These are phyloP conservation scores for Aspergillus candidus DNA, from an alignment of 2,329 filamentous ascomycete genomes.

Conservation along the genomic window DNA sequence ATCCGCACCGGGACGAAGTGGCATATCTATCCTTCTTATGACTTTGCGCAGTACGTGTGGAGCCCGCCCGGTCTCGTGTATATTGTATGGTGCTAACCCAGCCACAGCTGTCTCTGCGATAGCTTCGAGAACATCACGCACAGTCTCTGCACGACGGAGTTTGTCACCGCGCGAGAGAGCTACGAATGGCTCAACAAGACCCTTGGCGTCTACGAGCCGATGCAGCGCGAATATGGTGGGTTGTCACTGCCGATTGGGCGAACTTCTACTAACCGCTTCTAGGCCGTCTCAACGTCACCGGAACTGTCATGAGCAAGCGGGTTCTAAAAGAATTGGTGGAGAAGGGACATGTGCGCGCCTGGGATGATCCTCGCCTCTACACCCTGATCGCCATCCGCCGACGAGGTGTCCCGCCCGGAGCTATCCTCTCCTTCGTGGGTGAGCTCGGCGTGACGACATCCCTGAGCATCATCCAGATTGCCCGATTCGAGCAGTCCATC, in stretches of 20 bases:
- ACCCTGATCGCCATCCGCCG: constrained; percentile 78
- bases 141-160: constrained; percentile 89
- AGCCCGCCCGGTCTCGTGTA: too few relatives aligned
- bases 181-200: constrained; percentile 88
- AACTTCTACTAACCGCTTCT: background rate
- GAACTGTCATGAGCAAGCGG: constrained; percentile 82
- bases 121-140: constrained; percentile 89
- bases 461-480: constrained; percentile 69
- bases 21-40: constrained; percentile 93
- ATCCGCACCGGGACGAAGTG: constrained; percentile 71
- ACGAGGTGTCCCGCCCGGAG: constrained; percentile 79
- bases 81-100: constrained; percentile 46
- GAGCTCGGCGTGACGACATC: constrained; percentile 86
- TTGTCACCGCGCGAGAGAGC: constrained; percentile 73
- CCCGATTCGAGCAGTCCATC: constrained; percentile 78
- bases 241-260: background rate
- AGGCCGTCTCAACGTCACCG: constrained; percentile 65
- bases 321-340: constrained; percentile 74
- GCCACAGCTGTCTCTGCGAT: constrained; percentile 76
- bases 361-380: constrained; percentile 88
- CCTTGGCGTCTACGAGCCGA: constrained; percentile 78
- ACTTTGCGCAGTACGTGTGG: constrained; percentile 38
- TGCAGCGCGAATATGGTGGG: constrained; percentile 78
- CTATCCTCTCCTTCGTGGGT: constrained; percentile 82
- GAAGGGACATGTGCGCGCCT: constrained; percentile 70